Percentiles rank a stretch among this genome's conserved stretches.
Conservation (phyloP, 371 early-diverging fungal species). For the Apophysomyces sp. region DNA sequence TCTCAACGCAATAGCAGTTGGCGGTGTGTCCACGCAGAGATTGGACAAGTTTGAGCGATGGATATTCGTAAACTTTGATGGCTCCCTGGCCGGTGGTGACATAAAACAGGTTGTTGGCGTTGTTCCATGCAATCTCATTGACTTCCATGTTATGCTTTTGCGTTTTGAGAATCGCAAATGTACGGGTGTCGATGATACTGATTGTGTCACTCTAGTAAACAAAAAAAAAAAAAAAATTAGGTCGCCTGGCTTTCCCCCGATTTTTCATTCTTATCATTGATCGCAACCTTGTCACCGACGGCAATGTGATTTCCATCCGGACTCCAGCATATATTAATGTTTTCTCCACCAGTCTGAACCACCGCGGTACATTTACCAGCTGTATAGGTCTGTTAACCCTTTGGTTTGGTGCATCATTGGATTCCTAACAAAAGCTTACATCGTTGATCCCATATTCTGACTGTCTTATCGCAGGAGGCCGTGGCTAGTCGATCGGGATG, state of each 20-base stretch:
- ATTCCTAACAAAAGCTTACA: conserved; percentile 39
- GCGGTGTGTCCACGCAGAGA: conserved; percentile 76
- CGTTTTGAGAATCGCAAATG: conserved; percentile 53
- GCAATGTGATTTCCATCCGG: conserved; percentile 79
- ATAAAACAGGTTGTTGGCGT: conserved; percentile 72
- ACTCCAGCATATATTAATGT: conserved; percentile 87
- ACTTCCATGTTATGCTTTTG: conserved; percentile 59
- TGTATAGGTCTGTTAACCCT: conserved; percentile 12
- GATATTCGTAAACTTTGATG: conserved; percentile 68
- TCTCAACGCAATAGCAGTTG: conserved; percentile 81
- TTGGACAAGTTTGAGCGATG: conserved; percentile 54
- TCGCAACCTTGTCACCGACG: conserved; percentile 75
- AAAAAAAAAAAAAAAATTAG: neutral
- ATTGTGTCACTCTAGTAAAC: conserved; percentile 65
- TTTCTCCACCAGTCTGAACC: conserved; percentile 76
- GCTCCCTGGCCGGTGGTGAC: conserved; percentile 81
- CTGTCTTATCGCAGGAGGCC: conserved; percentile 82
- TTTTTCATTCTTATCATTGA: neutral
- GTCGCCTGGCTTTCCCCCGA: too few species aligned
- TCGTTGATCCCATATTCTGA: conserved; percentile 86
- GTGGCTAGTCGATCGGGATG: conserved; percentile 78
- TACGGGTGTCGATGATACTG: conserved; percentile 75
- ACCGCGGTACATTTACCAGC: conserved; percentile 64
- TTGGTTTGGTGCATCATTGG: neutral
- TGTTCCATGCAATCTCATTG: conserved; percentile 84